These are phyloP conservation scores for Pichia exigua DNA, from an alignment of 805 yeast species.

Conservation along the genomic window DNA sequence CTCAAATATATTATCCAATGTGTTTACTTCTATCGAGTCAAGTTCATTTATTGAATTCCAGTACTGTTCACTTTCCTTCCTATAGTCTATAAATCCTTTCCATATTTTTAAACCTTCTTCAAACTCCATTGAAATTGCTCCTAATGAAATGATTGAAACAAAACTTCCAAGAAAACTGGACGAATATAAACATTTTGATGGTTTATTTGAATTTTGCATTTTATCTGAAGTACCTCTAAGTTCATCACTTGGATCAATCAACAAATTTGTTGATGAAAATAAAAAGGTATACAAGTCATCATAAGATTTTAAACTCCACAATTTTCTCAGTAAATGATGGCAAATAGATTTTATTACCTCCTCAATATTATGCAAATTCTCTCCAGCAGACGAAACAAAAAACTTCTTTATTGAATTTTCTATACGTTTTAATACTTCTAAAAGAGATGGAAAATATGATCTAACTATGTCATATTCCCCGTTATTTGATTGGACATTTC, in stretches of 20 bases:
- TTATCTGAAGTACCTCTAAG: conserved; percentile 10
- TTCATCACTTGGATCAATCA: conserved; percentile 24
- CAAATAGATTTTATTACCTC: conserved; percentile 26
- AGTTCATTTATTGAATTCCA: conserved; percentile 13
- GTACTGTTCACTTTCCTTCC: conserved; percentile 21
- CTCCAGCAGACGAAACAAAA: neutral
- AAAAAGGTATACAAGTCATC: conserved; percentile 40
- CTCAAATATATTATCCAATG: neutral
- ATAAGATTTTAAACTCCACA: conserved; percentile 43
- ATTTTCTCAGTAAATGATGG: conserved; percentile 9
- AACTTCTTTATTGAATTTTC: conserved; percentile 11
- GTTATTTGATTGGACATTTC: neutral
- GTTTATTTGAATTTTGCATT: conserved; percentile 12
- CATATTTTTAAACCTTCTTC: conserved; percentile 38
- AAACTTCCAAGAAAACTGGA: conserved; percentile 41
- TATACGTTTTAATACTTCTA: conserved; percentile 15
- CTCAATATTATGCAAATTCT: conserved; percentile 5
- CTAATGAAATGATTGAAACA: conserved; percentile 31
- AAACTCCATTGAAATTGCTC: conserved; percentile 38
- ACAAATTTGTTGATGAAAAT: conserved; percentile 23
- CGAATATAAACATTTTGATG: conserved; percentile 26
- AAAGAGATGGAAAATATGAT: conserved; percentile 21
- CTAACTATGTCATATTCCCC: conserved; percentile 9
- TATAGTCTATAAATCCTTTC: conserved; percentile 32
- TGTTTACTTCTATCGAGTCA: conserved; percentile 4